phyloP scores from a whole-genome alignment of 2,329 filamentous ascomycete genomes.

The Sclerotinia sclerotiorum region DNA sequence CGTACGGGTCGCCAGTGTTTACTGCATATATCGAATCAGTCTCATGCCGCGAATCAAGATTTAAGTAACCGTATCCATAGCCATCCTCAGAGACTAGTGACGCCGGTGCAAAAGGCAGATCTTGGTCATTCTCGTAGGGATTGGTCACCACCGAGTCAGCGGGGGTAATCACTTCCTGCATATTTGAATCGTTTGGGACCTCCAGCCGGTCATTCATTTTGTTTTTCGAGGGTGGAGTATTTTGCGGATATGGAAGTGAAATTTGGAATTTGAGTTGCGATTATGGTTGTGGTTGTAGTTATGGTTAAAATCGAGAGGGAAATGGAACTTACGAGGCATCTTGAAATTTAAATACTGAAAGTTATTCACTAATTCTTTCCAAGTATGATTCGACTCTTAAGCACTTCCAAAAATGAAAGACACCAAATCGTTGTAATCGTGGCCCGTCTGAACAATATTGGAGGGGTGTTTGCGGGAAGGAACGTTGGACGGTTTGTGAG shows the following conservation, averaged over 20 bases:
- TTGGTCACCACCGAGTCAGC: not conserved
- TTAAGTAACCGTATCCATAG: not conserved
- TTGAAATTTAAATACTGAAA: not conserved
- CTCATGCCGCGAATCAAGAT: not conserved
- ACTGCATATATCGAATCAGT: constrained; percentile 1
- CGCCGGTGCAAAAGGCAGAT: not conserved
- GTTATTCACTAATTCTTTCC: constrained; percentile 2
- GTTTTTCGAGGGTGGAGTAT: not conserved
- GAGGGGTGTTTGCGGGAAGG: constrained; percentile 13
- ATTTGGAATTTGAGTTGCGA: not conserved
- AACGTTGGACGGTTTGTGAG: constrained; percentile 1
- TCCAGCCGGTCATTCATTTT: not conserved
- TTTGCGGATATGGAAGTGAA: not conserved
- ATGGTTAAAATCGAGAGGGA: not conserved
- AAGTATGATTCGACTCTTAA: constrained; percentile 7
- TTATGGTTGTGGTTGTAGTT: not conserved
- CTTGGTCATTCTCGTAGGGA: not conserved
- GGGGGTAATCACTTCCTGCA: too few relatives aligned
- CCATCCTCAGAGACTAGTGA: not conserved
- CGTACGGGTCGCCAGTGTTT: constrained; percentile 19
- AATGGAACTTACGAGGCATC: constrained; percentile 21
- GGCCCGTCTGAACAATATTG: not conserved
- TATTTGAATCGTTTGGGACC: not conserved
- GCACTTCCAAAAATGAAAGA: constrained; percentile 10
- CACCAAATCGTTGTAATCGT: not conserved